Conservation (phyloP, 1,139 yeast genomes). For the Lodderomyces pseudojiufengensis region DNA sequence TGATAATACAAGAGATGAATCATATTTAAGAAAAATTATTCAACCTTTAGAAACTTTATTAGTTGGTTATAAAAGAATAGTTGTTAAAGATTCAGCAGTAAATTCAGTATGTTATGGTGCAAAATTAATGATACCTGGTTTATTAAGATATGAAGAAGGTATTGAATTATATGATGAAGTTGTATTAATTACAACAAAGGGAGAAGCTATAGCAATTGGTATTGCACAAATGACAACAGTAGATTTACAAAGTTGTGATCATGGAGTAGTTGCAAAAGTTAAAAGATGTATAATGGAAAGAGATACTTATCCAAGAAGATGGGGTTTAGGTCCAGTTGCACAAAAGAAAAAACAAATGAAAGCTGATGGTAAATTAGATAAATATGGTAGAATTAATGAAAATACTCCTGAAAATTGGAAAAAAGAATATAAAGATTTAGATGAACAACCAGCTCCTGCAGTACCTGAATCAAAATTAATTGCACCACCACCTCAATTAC, state of each 20-base stretch:
- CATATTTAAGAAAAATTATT: slow-evolving; percentile 88
- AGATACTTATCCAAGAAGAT: slow-evolving; percentile 98
- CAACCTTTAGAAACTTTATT: slow-evolving; percentile 93
- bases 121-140: slow-evolving; percentile 97
- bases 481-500: slow-evolving; percentile 50
- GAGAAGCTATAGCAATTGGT: slow-evolving; percentile 99
- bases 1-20: slow-evolving; percentile 95
- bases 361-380: slow-evolving; percentile 96
- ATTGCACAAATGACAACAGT: slow-evolving; percentile 99
- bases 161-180: slow-evolving; percentile 97
- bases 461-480: slow-evolving; percentile 46
- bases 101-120: slow-evolving; percentile 99
- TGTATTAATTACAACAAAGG: slow-evolving; percentile 96
- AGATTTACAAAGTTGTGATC: slow-evolving; percentile 94
- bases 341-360: slow-evolving; percentile 97
- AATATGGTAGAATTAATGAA: slow-evolving; percentile 90
- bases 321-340: slow-evolving; percentile 99
- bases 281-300: slow-evolving; percentile 99
- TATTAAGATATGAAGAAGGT: slow-evolving; percentile 95
- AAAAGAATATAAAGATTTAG: slow-evolving; percentile 77
- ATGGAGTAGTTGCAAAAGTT: slow-evolving; percentile 97
- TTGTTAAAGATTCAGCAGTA: slow-evolving; percentile 97
- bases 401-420: slow-evolving; percentile 94
- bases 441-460: slow-evolving; percentile 56
- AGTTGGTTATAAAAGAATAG: slow-evolving; percentile 94